phyloP scores from a whole-genome alignment of 805 yeast species.

The Kazachstania africana region DNA sequence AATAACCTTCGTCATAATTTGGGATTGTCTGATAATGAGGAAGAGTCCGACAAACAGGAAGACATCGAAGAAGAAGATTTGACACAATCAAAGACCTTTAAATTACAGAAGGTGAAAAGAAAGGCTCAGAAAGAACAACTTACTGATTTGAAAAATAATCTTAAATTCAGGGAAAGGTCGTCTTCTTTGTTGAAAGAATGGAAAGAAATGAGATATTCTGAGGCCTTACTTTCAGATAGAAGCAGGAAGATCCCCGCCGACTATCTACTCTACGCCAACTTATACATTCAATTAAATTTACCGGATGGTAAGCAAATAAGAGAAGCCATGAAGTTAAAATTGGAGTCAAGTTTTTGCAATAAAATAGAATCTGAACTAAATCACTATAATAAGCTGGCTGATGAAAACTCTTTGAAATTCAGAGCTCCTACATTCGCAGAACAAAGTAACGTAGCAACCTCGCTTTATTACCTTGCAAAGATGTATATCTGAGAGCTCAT shows the following conservation, averaged over 20 bases:
- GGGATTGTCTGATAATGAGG: conserved; percentile 9
- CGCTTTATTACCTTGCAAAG: conserved; percentile 8
- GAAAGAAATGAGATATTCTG: too few species aligned
- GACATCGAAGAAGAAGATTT: conserved; percentile 7
- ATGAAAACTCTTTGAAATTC: too few species aligned
- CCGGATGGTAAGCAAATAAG: conserved; percentile 15
- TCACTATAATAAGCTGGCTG: too few species aligned
- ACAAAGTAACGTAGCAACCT: conserved; percentile 21
- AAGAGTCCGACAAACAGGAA: conserved; percentile 9
- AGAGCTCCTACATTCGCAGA: conserved; percentile 17
- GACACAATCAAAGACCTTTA: conserved; percentile 22
- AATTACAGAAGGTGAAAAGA: conserved; percentile 15
- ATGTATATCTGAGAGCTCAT: too few species aligned
- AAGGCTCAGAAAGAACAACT: conserved; percentile 12
- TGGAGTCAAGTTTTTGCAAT: conserved; percentile 8
- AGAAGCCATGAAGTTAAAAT: conserved; percentile 5
- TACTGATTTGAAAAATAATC: conserved; percentile 10
- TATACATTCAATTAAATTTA: conserved; percentile 15
- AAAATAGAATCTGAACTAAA: too few species aligned
- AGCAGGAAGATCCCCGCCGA: conserved; percentile 16
- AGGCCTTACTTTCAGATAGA: too few species aligned
- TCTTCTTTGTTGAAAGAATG: too few species aligned
- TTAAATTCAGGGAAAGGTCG: conserved; percentile 5
- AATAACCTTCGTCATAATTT: conserved; percentile 4
- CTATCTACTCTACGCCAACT: conserved; percentile 16